These are phyloP conservation scores for Phaeosphaeria sp. DNA, from an alignment of 2,329 filamentous ascomycete species.

Conservation along the genomic window DNA sequence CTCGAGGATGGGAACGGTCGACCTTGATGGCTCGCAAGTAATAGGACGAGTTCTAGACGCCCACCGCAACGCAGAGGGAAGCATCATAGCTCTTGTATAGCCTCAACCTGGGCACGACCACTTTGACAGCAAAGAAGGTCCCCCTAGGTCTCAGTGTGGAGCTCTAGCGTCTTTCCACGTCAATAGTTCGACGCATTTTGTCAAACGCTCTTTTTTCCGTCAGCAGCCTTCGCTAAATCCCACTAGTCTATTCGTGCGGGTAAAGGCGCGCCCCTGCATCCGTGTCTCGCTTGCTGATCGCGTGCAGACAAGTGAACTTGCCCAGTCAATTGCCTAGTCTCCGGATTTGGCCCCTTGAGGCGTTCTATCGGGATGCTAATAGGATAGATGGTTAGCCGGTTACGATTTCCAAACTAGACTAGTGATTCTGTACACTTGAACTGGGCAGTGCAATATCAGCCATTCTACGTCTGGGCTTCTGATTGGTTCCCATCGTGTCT, in stretches of 20 bases:
- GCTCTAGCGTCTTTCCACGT: not conserved
- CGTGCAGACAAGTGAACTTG: not conserved
- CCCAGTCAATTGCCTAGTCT: not conserved
- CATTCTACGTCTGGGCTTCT: not conserved
- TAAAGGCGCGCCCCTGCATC: not conserved
- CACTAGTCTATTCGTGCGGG: not conserved
- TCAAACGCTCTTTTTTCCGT: not conserved
- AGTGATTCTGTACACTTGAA: not conserved
- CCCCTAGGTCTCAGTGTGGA: too few relatives aligned
- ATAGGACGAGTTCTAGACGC: too few relatives aligned
- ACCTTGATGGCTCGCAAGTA: too few relatives aligned
- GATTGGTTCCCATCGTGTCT: not conserved
- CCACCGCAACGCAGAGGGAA: too few relatives aligned
- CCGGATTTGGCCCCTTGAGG: not conserved
- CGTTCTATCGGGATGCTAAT: not conserved
- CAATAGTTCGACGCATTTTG: not conserved
- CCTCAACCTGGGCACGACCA: too few relatives aligned
- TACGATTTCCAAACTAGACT: not conserved
- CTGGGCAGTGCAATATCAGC: not conserved
- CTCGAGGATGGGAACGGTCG: too few relatives aligned
- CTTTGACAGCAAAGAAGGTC: too few relatives aligned
- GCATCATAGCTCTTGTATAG: too few relatives aligned
- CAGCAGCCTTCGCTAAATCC: not conserved
- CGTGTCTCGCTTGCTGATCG: not conserved
- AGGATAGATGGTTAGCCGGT: not conserved